A percentile compares a stretch with the other conserved stretches of the same genome.
Evolutionary conservation across 2,329 filamentous ascomycete species (phyloP).

Genomic region (Arthrobotrys megalospora): DNA sequence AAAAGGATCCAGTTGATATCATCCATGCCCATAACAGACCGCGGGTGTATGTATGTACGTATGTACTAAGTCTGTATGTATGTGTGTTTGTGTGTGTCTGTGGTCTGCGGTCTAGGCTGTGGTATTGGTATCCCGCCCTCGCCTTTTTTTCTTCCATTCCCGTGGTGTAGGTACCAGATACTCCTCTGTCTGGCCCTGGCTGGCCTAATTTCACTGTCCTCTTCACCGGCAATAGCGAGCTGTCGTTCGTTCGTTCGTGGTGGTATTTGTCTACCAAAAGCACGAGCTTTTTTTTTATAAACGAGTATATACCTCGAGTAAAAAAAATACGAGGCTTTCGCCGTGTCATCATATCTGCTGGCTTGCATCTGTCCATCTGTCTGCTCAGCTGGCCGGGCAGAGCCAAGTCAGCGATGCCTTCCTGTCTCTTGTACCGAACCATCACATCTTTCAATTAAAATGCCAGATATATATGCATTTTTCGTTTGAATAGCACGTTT

Average conservation of each 20-base stretch:
- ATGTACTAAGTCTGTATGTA: too few relatives aligned
- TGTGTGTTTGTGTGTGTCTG: too few relatives aligned
- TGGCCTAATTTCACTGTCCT: background rate
- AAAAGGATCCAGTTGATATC: constrained; percentile 8
- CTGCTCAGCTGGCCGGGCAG: background rate
- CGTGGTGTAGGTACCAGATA: background rate
- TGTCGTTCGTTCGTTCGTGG: background rate
- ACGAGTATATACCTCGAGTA: background rate
- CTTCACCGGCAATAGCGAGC: background rate
- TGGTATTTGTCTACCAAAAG: constrained; percentile 16
- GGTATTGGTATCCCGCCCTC: constrained; percentile 26
- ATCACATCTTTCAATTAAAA: constrained; percentile 13
- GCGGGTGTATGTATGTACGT: background rate
- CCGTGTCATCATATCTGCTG: constrained; percentile 26
- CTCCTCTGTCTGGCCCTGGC: background rate
- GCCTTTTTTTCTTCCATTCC: constrained; percentile 43
- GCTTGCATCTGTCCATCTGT: constrained; percentile 22
- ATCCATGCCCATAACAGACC: background rate
- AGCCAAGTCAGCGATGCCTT: constrained; percentile 8
- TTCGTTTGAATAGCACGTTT: background rate
- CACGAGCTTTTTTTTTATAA: constrained; percentile 7
- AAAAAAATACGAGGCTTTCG: constrained; percentile 6
- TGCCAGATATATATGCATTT: background rate
- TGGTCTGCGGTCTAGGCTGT: too few relatives aligned
- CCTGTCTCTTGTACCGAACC: background rate